phyloP scores from a whole-genome alignment of 257 asterid species.

The Penstemon eatonii region DNA sequence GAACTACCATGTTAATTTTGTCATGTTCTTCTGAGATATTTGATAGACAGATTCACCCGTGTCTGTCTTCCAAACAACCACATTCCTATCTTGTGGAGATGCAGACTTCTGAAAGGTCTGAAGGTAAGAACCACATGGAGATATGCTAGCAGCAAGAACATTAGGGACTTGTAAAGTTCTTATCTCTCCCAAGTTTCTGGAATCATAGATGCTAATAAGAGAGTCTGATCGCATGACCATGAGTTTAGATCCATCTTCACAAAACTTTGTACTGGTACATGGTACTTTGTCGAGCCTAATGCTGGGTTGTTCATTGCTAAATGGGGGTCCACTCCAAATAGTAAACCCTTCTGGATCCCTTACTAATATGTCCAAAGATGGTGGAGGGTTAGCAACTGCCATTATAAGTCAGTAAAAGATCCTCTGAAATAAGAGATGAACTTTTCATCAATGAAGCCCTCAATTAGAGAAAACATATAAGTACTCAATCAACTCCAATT shows the following conservation, averaged over 20 bases:
- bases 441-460: no score
- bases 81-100: conserved; percentile 77
- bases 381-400: conserved; percentile 58
- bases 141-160: conserved; percentile 79
- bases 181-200: conserved; percentile 57
- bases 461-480: no score
- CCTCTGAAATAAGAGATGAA: no score
- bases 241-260: conserved; percentile 87
- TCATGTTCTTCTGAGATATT: conserved; percentile 76
- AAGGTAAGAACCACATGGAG: conserved; percentile 80
- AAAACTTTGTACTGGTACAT: conserved; percentile 66
- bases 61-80: conserved; percentile 63
- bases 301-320: conserved; percentile 63
- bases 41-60: conserved; percentile 74
- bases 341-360: conserved; percentile 74
- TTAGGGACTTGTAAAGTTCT: conserved; percentile 63
- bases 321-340: conserved; percentile 91
- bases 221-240: conserved; percentile 64
- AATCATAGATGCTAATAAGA: conserved; percentile 54
- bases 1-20: conserved; percentile 74
- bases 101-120: conserved; percentile 82
- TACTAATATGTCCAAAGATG: conserved; percentile 65
- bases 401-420: conserved; percentile 35
- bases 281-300: conserved; percentile 55
- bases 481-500: no score